phyloP scores from a whole-genome alignment of 2,329 filamentous ascomycete genomes.

The Aureobasidium pullulans region DNA sequence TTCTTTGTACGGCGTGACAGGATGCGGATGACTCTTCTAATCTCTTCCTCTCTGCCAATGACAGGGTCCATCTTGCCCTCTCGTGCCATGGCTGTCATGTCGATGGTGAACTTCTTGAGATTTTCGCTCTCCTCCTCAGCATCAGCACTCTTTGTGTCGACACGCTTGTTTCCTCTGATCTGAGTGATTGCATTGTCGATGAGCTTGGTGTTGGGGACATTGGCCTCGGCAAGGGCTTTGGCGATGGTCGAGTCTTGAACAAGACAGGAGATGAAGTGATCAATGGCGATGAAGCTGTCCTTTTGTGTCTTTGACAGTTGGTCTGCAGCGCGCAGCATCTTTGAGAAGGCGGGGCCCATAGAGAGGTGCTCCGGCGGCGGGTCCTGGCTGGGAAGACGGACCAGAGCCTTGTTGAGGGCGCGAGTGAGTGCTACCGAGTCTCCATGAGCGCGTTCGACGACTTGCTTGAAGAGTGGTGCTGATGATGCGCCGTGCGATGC shows the following conservation, averaged over 20 bases:
- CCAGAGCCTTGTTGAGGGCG: slow-evolving; percentile 81
- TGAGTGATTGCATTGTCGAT: slow-evolving; percentile 84
- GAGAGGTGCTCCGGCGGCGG: slow-evolving; percentile 85
- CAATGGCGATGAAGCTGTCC: slow-evolving; percentile 87
- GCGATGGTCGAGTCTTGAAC: slow-evolving; percentile 73
- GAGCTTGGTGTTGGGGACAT: slow-evolving; percentile 84
- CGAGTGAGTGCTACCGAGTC: slow-evolving; percentile 85
- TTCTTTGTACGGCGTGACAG: slow-evolving; percentile 93
- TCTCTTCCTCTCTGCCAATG: slow-evolving; percentile 94
- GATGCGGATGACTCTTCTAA: slow-evolving; percentile 83
- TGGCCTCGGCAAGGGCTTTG: slow-evolving; percentile 69
- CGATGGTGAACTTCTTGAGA: slow-evolving; percentile 94
- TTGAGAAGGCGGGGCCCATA: slow-evolving; percentile 73
- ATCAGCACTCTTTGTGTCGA: slow-evolving; percentile 95
- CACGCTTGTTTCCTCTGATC: slow-evolving; percentile 84
- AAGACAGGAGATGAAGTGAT: slow-evolving; percentile 83
- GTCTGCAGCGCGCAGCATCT: slow-evolving; percentile 73
- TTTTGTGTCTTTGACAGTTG: slow-evolving; percentile 97
- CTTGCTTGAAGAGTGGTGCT: slow-evolving; percentile 83
- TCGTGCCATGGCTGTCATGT: slow-evolving; percentile 92
- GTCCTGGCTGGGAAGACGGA: slow-evolving; percentile 87
- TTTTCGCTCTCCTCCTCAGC: slow-evolving; percentile 90
- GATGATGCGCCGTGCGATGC: slow-evolving; percentile 54
- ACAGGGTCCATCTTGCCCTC: slow-evolving; percentile 98
- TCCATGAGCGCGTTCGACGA: slow-evolving; percentile 87